These are phyloP conservation scores for Podospora fimiseda DNA, from an alignment of 495 filamentous ascomycete genomes.

Conservation along the genomic window DNA sequence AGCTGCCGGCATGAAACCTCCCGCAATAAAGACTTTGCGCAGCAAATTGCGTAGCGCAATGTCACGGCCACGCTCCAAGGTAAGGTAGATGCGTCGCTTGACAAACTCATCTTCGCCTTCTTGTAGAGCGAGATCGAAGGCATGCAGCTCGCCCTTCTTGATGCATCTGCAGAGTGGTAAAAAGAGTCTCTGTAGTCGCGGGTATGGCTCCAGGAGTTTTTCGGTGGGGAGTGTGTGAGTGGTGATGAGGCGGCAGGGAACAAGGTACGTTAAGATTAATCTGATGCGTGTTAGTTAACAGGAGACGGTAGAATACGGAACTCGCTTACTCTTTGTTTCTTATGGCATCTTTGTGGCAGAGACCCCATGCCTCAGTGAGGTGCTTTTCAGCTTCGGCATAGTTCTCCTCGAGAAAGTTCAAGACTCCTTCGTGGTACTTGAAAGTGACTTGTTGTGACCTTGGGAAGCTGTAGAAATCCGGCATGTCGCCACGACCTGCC, in stretches of 20 bases:
- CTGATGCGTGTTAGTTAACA: conserved; percentile 35
- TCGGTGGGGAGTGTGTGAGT: conserved; percentile 73
- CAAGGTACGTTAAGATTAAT: conserved; percentile 89
- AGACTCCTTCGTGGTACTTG: conserved; percentile 87
- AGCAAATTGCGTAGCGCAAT: conserved; percentile 84
- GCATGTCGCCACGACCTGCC: conserved; percentile 73
- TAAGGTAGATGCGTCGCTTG: conserved; percentile 90
- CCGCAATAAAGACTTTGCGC: conserved; percentile 79
- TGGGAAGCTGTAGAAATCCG: conserved; percentile 65
- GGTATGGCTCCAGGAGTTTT: conserved; percentile 64
- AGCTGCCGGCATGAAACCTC: conserved; percentile 69
- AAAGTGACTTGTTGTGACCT: conserved; percentile 92
- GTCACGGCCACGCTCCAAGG: conserved; percentile 84
- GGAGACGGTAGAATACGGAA: not conserved
- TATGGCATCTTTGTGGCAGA: conserved; percentile 63
- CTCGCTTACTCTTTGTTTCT: conserved; percentile 70
- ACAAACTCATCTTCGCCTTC: conserved; percentile 83
- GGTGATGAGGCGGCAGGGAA: conserved; percentile 84
- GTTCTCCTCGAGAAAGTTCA: conserved; percentile 86
- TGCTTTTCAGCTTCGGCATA: conserved; percentile 77
- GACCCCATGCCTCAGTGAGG: conserved; percentile 67
- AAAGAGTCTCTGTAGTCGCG: conserved; percentile 73
- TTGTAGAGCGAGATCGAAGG: conserved; percentile 76
- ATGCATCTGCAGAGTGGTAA: conserved; percentile 69
- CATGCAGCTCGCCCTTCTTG: conserved; percentile 69